Evolutionary conservation across 2,329 filamentous ascomycete genomes (phyloP), one percentile per base, ranked within the genome.

Genomic region (Corynespora cassiicola): DNA sequence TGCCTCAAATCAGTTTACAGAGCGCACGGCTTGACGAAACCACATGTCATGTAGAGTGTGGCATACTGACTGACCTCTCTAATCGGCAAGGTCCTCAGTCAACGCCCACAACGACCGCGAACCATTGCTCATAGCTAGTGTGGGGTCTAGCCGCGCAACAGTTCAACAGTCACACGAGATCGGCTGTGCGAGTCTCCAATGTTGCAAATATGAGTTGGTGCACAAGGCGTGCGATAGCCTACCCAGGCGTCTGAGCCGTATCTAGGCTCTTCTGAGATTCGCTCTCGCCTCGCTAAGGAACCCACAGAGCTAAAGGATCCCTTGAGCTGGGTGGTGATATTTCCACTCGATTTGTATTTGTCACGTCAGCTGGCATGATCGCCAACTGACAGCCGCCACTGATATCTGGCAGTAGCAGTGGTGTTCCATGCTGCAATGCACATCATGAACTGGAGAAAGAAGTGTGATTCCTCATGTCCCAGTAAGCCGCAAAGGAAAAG

Each of bases 161-260:
- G 36, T 60, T 58, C 48, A 58, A 54, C 53, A 57, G 56, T 60
- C 44, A 20, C 51, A 61, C 58, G 39, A 58, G 50, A 59, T 58
- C 49, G 38, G 45, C 50, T 58, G 58, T 63, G 50, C 56, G 58
- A 63, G 61, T 61, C 54, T n/a, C 32, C 36, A 25, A 31, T 36
- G 44, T 48, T 34, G 42, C 42, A 45, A 40, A 45, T 45, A 37
- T 39, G 45, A 47, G 37, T 31, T 45, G 12, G 44, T 42, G 41
- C 48, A 39, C 30, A 40, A 31, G 39, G 31, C 40, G 39, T 29
- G 36, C 20, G 24, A 39, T 38, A 49, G 46, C 37, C 49, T 50
- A 45, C 37, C 37, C 46, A 39, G 36, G 39, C 36, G 27, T 27
- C 30, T 33, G 31, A 41, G 15, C 42, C 18, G 47, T 44, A 48